Base-by-base conservation (phyloP, 768 basidiomycete genomes). In the Boletellus ananas region DNA sequence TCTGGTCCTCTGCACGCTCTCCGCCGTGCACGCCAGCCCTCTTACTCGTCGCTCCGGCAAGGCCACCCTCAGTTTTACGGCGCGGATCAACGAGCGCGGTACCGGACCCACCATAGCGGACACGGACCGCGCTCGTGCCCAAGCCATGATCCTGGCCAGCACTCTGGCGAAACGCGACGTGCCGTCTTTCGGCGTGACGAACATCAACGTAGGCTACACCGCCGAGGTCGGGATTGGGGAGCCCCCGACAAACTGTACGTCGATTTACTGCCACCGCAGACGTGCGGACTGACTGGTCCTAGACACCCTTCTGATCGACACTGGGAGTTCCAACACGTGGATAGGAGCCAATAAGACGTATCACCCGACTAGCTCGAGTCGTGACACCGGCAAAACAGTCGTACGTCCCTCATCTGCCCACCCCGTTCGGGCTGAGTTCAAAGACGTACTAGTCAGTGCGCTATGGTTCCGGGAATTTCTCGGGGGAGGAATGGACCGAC, bases 251-350 rank as follows among this genome's bases (percentile, higher is more conserved):
- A 36, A 57, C 20, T 64, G 68, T 70, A 34, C 42, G 65, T 47
- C 3, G 12, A 23, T 16, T 13, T 3, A 33, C 25, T 18, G n/a
- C 12, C 3, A 8, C 23, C 13, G 7, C 14, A 13, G 7, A 29
- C 8, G 8, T n/a, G 13, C 1, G n/a, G 25, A 18, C n/a, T 50
- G 18, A 50, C 2, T 3, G 21, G 6, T 27, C 18, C 7, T 16
- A 68, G 69, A 63, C 34, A 51, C 55, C 16, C 57, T 67, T 14
- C 16, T 67, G 11, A 54, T 67, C 37, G 65, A 67, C 49, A 66
- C 65, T 12, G 65, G 65, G 16, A 65, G 63, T 38, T 60, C 62
- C 31, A 67, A 64, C 47, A 66, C 62, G 4, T 67, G 58, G 58
- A 38, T 67, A 21, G 65, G 65, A 23, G 60, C 60, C 17, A 46